Conservation (phyloP, 192 early-diverging fungal species). For the Backusella sp. region DNA sequence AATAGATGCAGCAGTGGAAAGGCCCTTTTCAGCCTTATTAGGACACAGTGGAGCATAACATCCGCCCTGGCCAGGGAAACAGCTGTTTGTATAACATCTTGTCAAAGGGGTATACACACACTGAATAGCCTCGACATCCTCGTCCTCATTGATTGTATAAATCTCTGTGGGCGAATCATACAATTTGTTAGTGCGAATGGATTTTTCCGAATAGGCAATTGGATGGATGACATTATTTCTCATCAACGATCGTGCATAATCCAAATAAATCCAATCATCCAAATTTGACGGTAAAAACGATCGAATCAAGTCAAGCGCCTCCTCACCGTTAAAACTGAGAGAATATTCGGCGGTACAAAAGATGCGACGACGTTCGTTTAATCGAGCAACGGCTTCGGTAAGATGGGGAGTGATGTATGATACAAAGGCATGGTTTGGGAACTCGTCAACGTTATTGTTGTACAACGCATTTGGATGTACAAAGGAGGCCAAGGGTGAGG, state of each 20-base stretch:
- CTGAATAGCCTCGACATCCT: constrained; percentile 39
- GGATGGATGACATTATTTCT: constrained; percentile 24
- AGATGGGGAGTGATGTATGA: constrained; percentile 14
- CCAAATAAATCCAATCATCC: constrained; percentile 9
- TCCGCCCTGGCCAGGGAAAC: constrained; percentile 21
- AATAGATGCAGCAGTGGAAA: background rate
- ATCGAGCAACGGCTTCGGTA: background rate
- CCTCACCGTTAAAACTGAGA: constrained; percentile 31
- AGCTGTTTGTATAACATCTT: constrained; percentile 69
- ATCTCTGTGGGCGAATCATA: constrained; percentile 32
- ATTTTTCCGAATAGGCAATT: constrained; percentile 36
- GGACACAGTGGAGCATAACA: constrained; percentile 38
- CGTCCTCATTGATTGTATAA: constrained; percentile 18
- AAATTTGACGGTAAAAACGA: constrained; percentile 22
- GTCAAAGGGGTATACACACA: constrained; percentile 90
- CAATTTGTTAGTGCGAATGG: constrained; percentile 26
- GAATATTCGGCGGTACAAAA: constrained; percentile 28
- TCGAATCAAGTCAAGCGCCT: constrained; percentile 28
- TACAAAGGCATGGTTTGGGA: constrained; percentile 14
- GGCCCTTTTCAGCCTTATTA: constrained; percentile 1
- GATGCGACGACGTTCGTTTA: constrained; percentile 24
- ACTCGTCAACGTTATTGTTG: background rate
- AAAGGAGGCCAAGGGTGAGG: constrained; percentile 9
- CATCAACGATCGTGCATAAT: constrained; percentile 28
- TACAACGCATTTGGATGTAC: background rate